phyloP scores from a whole-genome alignment of 1,284 basidiomycete genomes.

The Heterobasidion irregulare region DNA sequence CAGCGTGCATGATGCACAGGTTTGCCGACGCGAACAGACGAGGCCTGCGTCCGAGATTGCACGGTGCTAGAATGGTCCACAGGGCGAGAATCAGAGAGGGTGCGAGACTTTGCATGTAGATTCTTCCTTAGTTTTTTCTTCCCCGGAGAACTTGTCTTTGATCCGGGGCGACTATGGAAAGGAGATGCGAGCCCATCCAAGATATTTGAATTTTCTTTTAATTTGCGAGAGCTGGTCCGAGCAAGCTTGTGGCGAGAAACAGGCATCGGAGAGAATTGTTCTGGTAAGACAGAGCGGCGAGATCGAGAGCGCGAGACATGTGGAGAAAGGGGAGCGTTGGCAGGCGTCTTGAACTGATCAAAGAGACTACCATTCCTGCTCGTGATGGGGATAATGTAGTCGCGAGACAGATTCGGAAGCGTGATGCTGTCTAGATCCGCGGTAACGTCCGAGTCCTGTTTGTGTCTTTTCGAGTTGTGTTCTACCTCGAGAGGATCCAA shows the following conservation, averaged over 20 bases:
- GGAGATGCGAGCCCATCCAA: slow-evolving; percentile 24
- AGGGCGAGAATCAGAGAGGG: slow-evolving; percentile 18
- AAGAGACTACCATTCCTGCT: slow-evolving; percentile 4
- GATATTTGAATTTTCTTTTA: slow-evolving; percentile 35
- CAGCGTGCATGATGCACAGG: slow-evolving; percentile 16
- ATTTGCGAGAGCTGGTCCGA: slow-evolving; percentile 33
- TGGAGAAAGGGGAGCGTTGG: slow-evolving; percentile 13
- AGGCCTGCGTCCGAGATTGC: slow-evolving; percentile 17
- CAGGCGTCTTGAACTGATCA: slow-evolving; percentile 5
- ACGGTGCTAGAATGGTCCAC: slow-evolving; percentile 1
- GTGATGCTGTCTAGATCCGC: background rate
- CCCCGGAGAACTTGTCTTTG: slow-evolving; percentile 32
- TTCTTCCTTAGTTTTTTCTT: slow-evolving; percentile 12
- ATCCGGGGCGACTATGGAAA: slow-evolving; percentile 33
- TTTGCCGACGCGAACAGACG: slow-evolving; percentile 15
- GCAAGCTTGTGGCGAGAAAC: slow-evolving; percentile 33
- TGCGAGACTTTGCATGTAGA: slow-evolving; percentile 22
- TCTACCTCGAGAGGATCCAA: slow-evolving; percentile 4
- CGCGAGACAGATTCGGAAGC: slow-evolving; percentile 1
- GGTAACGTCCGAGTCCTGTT: slow-evolving; percentile 6
- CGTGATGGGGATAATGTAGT: slow-evolving; percentile 6
- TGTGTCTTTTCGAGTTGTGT: slow-evolving; percentile 15
- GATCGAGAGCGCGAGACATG: slow-evolving; percentile 12
- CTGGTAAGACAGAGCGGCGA: slow-evolving; percentile 12
- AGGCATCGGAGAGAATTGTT: slow-evolving; percentile 33